phyloP scores from a whole-genome alignment of 2,329 filamentous ascomycete genomes.

The Ascosphaera acerosa region DNA sequence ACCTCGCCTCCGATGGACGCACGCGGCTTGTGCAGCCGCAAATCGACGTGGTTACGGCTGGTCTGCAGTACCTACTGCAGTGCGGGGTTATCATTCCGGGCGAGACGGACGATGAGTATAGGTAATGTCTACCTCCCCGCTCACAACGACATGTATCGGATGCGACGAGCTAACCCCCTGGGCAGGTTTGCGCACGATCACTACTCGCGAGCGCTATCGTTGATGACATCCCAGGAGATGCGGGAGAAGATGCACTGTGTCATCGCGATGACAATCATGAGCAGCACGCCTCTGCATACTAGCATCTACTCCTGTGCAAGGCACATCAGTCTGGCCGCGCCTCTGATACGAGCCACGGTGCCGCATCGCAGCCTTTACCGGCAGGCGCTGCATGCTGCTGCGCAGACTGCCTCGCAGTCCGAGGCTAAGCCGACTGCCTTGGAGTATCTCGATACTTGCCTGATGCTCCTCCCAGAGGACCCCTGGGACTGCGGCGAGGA shows the following conservation, averaged over 20 bases:
- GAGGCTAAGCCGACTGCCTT: constrained; percentile 61
- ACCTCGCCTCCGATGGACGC: constrained; percentile 15
- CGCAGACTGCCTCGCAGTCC: constrained; percentile 51
- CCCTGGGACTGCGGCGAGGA: constrained; percentile 45
- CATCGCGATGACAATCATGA: constrained; percentile 57
- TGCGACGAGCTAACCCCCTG: too few species aligned
- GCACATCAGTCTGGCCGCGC: constrained; percentile 55
- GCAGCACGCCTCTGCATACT: constrained; percentile 36
- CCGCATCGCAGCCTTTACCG: constrained; percentile 39
- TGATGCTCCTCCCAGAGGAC: constrained; percentile 51
- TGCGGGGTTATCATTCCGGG: constrained; percentile 59
- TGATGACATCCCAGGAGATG: constrained; percentile 40
- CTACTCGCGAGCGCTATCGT: constrained; percentile 49
- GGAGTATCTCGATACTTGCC: constrained; percentile 54
- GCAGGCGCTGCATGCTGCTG: constrained; percentile 53
- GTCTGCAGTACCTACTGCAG: constrained; percentile 58
- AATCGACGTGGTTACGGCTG: constrained; percentile 39
- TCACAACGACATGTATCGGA: too few species aligned
- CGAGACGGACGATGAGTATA: constrained; percentile 64
- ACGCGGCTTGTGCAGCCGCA: constrained; percentile 32
- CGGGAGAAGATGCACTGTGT: constrained; percentile 69
- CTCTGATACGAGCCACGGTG: constrained; percentile 45
- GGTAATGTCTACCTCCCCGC: constrained; percentile 22
- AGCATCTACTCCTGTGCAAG: constrained; percentile 48
- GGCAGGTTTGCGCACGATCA: constrained; percentile 61